These are phyloP conservation scores for Ochromonas danica DNA, from an alignment of 108 stramenopile genomes.

Conservation along the genomic window DNA sequence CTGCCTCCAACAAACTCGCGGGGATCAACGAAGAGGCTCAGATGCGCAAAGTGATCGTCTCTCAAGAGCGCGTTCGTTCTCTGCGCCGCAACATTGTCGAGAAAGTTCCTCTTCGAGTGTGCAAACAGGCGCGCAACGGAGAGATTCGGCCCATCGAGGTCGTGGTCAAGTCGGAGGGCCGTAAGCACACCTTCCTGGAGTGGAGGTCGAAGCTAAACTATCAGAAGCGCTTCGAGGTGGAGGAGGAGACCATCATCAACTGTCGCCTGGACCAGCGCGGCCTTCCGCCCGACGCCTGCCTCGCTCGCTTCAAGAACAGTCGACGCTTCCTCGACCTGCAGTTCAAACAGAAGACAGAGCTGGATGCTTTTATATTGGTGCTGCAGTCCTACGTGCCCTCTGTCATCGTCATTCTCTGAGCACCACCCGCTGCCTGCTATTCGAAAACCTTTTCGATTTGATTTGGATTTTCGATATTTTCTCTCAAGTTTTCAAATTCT, in stretches of 20 bases:
- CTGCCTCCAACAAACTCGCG: neutral
- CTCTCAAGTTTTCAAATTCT: too few relatives aligned
- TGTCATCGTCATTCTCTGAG: too few relatives aligned
- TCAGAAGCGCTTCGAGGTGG: neutral
- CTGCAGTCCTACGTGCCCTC: too few relatives aligned
- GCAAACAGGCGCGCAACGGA: neutral
- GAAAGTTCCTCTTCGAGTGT: neutral
- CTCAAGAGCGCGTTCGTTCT: neutral
- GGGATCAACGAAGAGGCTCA: slow-evolving; percentile 13
- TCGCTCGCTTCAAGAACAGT: too few relatives aligned
- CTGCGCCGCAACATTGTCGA: neutral
- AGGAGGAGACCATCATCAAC: neutral
- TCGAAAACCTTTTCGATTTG: too few relatives aligned
- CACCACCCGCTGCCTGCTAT: too few relatives aligned
- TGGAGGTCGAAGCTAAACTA: neutral
- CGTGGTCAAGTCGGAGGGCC: neutral
- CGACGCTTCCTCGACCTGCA: too few relatives aligned
- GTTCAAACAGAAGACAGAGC: too few relatives aligned
- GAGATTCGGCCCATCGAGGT: neutral
- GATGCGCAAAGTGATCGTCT: neutral
- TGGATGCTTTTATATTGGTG: too few relatives aligned
- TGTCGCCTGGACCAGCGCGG: too few relatives aligned
- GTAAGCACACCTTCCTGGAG: neutral
- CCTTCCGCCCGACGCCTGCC: too few relatives aligned
- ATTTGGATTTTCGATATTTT: too few relatives aligned